Evolutionary conservation across 495 filamentous ascomycete species (phyloP), one percentile per base, ranked within the genome.

Genomic region (Extremus antarcticus): DNA sequence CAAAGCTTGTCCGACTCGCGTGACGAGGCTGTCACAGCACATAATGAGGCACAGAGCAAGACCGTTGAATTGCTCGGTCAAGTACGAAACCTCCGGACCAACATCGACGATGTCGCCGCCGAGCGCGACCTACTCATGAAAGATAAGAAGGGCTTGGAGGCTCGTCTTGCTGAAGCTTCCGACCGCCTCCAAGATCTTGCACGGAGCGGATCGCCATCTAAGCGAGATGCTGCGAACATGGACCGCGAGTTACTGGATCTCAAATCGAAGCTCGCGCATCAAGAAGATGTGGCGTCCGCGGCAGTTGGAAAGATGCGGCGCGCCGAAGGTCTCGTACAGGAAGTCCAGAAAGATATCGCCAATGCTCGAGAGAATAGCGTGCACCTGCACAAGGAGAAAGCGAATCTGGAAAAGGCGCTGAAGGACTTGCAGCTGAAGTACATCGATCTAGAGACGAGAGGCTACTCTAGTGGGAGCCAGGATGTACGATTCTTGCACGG

Each of bases 221-320:
- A 95, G 74, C 84, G 91, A 29, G 90, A 95, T 65, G 92, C 92
- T 20, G 92, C 92, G 17, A 84, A 79, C 59, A 87, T 88, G 66
- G 90, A 97, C 66, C 84, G 83, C 48, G 89, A 95, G 61, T 76
- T 97, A 9, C 78, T 98, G 2, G 87, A 95, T 60, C 81, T 98
- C 56, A 96, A 94, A 71, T 83, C 88, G 8, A 80, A 78, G 51
- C 79, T 97, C 38, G 92, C 90, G 9, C 90, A 95, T 59, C 88
- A 95, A 65, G 87, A 96, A 69, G 92, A 98, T 66, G 83, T 97
- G 24, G 90, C 89, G 19, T 78, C 86, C 2, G 92, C 92, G 1
- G 92, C 92, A 0, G 85, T 97, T 45, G 91, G 89, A 65, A 97
- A 97, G 74, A 98, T 98, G 92, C 79, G 92, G n/a, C 83, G 91